Conservation (phyloP, 371 early-diverging fungal species). For the Circinella umbellata region DNA sequence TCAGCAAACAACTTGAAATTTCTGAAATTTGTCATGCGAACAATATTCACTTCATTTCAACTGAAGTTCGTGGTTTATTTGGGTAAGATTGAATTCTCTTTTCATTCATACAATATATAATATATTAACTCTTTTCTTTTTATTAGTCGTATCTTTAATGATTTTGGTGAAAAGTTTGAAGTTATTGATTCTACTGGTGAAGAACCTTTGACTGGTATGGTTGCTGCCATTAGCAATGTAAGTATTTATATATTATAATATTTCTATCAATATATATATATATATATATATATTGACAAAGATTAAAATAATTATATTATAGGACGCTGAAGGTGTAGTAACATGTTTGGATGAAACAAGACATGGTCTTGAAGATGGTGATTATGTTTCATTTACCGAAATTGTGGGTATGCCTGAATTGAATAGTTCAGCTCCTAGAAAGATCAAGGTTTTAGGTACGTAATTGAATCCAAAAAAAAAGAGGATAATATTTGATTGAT, state of each 20-base stretch:
- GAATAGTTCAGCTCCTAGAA: conserved; percentile 82
- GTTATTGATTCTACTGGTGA: conserved; percentile 97
- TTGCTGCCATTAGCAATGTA: conserved; percentile 86
- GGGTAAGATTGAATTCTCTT: conserved; percentile 57
- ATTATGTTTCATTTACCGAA: conserved; percentile 93
- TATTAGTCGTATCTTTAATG: conserved; percentile 85
- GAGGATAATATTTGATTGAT: not conserved
- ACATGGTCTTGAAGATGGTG: conserved; percentile 97
- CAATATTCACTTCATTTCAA: conserved; percentile 92
- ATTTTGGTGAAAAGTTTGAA: conserved; percentile 93
- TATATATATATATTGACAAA: too few species aligned
- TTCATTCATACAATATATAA: too few species aligned
- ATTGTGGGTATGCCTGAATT: conserved; percentile 91
- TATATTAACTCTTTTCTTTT: not conserved
- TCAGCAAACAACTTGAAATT: conserved; percentile 84
- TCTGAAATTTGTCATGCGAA: conserved; percentile 88
- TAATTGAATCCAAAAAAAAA: not conserved
- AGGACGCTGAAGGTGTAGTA: conserved; percentile 89
- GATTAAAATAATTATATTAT: conserved; percentile 6
- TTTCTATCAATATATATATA: not conserved
- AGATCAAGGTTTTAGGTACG: conserved; percentile 79
- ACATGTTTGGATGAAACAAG: conserved; percentile 96
- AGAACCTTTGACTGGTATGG: conserved; percentile 91
- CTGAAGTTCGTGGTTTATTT: conserved; percentile 95
- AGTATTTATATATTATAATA: conserved; percentile 2